Percentiles rank a stretch among this genome's conserved stretches.
Conservation (phyloP, 106 monocot species). For the Platanthera zijinensis region DNA sequence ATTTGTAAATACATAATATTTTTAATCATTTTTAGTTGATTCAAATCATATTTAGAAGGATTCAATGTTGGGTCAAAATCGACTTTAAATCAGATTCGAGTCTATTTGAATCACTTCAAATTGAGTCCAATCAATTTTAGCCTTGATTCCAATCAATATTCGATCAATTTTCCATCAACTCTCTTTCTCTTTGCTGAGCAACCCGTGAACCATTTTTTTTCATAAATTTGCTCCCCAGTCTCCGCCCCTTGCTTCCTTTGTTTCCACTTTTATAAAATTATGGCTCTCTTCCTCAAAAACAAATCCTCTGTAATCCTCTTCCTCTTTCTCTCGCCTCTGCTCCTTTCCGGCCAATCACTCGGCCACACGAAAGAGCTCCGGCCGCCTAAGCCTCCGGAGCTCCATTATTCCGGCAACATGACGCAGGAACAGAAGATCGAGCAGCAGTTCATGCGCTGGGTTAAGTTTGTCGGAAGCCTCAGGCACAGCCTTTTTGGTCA, state of each 20-base stretch:
- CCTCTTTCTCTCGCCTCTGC: slow-evolving; percentile 8
- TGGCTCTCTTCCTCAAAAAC: slow-evolving; percentile 2
- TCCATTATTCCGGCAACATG: slow-evolving; percentile 23
- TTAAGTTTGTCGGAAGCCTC: slow-evolving; percentile 61
- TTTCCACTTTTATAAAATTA: background rate
- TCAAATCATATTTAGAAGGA: no score
- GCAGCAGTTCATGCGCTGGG: slow-evolving; percentile 73
- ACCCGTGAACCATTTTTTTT: slow-evolving; percentile 28
- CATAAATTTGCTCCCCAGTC: background rate
- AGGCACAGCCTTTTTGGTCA: slow-evolving; percentile 40
- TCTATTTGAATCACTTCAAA: no score
- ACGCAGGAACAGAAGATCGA: slow-evolving; percentile 49
- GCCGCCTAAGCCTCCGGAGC: background rate
- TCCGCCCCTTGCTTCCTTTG: no score
- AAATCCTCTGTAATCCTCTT: slow-evolving; percentile 5
- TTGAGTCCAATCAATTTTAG: no score
- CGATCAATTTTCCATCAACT: no score
- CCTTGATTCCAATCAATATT: no score
- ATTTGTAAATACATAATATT: no score
- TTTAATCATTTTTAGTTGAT: no score
- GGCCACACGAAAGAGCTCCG: slow-evolving; percentile 45
- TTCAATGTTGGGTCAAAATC: no score
- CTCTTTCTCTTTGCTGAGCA: slow-evolving; percentile 11
- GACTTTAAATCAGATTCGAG: no score
- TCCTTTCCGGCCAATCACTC: slow-evolving; percentile 12